These are phyloP conservation scores for Colletotrichum tropicale DNA, from an alignment of 2,329 filamentous ascomycete species.

Conservation along the genomic window DNA sequence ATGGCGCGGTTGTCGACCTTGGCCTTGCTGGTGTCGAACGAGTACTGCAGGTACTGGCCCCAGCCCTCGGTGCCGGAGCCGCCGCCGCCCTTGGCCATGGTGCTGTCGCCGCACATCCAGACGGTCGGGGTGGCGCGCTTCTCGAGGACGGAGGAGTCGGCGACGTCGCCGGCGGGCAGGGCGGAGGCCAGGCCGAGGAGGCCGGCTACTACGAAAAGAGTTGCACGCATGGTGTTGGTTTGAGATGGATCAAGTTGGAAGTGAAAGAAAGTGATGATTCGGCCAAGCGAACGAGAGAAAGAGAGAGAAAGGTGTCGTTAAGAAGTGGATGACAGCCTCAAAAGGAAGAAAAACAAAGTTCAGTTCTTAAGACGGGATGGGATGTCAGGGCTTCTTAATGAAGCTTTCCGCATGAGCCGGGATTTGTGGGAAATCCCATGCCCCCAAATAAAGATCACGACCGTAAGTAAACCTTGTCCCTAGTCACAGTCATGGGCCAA, in stretches of 20 bases:
- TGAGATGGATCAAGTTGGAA: background rate
- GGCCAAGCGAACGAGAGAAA: background rate
- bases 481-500: background rate
- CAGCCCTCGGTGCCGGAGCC: slow-evolving; percentile 59
- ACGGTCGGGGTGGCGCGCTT: slow-evolving; percentile 38
- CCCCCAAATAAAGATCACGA: background rate
- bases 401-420: background rate
- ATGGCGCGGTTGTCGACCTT: slow-evolving; percentile 65
- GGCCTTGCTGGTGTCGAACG: slow-evolving; percentile 40
- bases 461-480: background rate
- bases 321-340: background rate
- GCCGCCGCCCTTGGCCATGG: slow-evolving; percentile 57
- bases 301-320: background rate
- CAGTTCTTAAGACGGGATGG: background rate
- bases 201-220: slow-evolving; percentile 1
- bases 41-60: slow-evolving; percentile 62
- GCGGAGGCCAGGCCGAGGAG: slow-evolving; percentile 12
- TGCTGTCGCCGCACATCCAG: slow-evolving; percentile 66
- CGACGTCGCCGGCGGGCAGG: slow-evolving; percentile 22
- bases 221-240: background rate
- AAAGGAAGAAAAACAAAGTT: background rate
- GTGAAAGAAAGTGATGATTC: background rate
- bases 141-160: background rate
- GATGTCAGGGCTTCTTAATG: background rate
- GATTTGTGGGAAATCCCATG: background rate